These are phyloP conservation scores for Pelagophyceae sp. DNA, from an alignment of 352 stramenopile genomes.

Conservation along the genomic window DNA sequence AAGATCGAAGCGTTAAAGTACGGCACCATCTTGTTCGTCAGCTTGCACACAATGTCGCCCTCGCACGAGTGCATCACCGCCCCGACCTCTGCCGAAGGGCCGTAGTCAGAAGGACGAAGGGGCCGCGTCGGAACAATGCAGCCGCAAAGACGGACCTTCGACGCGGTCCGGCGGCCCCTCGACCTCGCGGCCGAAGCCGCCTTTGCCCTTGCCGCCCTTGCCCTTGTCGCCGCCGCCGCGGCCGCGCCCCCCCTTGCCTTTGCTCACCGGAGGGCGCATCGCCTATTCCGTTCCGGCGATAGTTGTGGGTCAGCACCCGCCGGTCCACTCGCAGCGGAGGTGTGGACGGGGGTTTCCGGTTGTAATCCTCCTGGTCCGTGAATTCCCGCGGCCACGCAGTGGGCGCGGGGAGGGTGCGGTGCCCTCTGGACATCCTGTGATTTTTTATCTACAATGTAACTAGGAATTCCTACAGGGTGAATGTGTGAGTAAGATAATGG, in stretches of 20 bases:
- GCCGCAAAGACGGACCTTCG: conserved; percentile 41
- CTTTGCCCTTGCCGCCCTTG: conserved; percentile 12
- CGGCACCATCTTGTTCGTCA: conserved; percentile 82
- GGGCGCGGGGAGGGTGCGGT: no score
- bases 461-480: no score
- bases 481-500: no score
- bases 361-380: no score
- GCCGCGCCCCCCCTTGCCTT: conserved; percentile 23
- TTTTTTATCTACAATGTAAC: no score
- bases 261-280: neutral
- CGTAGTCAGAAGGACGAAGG: conserved; percentile 9
- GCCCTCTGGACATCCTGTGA: no score
- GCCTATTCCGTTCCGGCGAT: no score
- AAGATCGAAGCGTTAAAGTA: conserved; percentile 91
- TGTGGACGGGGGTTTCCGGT: no score
- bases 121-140: neutral
- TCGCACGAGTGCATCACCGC: conserved; percentile 91
- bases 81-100: conserved; percentile 66
- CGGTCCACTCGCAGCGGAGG: no score
- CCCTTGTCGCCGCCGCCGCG: conserved; percentile 26
- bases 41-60: conserved; percentile 94
- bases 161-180: conserved; percentile 53
- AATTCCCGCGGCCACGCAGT: no score
- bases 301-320: no score
- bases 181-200: conserved; percentile 18